These are phyloP conservation scores for Gossypium rotundifolium DNA, from an alignment of 345 rosid species.

Conservation along the genomic window DNA sequence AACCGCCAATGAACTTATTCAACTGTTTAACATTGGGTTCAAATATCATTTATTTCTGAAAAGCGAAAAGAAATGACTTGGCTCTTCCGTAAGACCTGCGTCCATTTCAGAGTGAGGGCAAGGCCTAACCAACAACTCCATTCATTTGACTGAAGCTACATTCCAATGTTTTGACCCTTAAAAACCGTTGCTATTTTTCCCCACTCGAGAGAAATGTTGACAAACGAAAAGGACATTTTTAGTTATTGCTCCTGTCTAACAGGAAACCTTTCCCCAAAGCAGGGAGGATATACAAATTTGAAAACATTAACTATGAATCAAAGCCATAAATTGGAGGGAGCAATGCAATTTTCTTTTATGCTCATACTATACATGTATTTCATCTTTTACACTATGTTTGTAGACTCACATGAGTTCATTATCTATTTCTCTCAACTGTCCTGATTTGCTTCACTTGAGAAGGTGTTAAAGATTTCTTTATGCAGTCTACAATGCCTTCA, in stretches of 20 bases:
- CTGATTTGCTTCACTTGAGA: constrained; percentile 14
- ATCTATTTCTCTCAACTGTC: not conserved
- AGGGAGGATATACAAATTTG: not conserved
- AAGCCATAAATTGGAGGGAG: not conserved
- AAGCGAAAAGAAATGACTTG: too few relatives aligned
- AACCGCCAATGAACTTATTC: too few relatives aligned
- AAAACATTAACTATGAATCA: not conserved
- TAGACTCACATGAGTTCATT: not conserved
- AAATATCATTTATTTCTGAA: too few relatives aligned
- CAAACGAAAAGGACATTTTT: too few relatives aligned
- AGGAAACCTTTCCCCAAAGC: not conserved
- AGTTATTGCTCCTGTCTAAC: too few relatives aligned
- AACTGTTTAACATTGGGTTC: too few relatives aligned
- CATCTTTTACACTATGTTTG: not conserved
- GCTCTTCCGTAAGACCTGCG: too few relatives aligned
- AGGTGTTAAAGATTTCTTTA: constrained; percentile 53
- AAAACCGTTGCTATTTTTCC: not conserved
- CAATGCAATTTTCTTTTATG: constrained; percentile 2
- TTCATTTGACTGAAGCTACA: not conserved
- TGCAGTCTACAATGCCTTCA: constrained; percentile 84
- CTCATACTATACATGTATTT: not conserved
- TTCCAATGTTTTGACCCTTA: not conserved
- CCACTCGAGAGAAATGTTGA: too few relatives aligned
- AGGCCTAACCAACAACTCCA: not conserved
- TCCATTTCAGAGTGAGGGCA: too few relatives aligned